Percentiles rank a stretch among this genome's conserved stretches.
Conservation (phyloP, 495 filamentous ascomycete genomes). For the Penicillium psychrofluorescens region DNA sequence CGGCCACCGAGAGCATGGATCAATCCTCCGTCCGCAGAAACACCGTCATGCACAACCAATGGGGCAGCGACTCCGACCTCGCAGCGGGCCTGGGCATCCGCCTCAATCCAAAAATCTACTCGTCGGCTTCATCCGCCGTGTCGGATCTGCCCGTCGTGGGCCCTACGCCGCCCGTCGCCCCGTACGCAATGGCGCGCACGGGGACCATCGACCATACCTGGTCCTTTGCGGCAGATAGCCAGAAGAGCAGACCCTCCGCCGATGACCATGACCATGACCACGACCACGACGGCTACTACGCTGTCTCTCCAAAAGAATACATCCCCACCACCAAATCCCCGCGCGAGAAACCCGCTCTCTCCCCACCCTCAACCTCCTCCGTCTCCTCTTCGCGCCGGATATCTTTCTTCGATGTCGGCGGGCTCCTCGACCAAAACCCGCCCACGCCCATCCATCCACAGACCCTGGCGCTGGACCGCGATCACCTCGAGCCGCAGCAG, state of each 20-base stretch:
- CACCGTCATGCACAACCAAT: constrained; percentile 50
- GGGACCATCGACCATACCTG: constrained; percentile 23
- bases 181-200: constrained; percentile 14
- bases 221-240: constrained; percentile 7
- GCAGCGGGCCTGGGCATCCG: constrained; percentile 65
- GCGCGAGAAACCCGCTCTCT: constrained; percentile 3
- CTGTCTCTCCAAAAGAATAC: constrained; percentile 31
- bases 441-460: constrained; percentile 1
- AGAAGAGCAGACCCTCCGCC: no score
- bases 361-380: neutral
- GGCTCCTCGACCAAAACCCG: constrained; percentile 43
- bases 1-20: constrained; percentile 46
- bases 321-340: constrained; percentile 23
- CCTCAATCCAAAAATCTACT: constrained; percentile 50
- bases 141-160: neutral
- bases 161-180: constrained; percentile 32
- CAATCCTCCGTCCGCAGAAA: constrained; percentile 41
- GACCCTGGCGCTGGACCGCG: neutral
- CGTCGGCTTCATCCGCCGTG: constrained; percentile 12
- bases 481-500: neutral
- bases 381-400: constrained; percentile 37
- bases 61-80: constrained; percentile 80
- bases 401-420: constrained; percentile 69
- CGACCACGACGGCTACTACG: constrained; percentile 19
- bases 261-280: no score